Evolutionary conservation across 2,329 filamentous ascomycete species (phyloP).

Genomic region (Colletotrichum plurivorum): DNA sequence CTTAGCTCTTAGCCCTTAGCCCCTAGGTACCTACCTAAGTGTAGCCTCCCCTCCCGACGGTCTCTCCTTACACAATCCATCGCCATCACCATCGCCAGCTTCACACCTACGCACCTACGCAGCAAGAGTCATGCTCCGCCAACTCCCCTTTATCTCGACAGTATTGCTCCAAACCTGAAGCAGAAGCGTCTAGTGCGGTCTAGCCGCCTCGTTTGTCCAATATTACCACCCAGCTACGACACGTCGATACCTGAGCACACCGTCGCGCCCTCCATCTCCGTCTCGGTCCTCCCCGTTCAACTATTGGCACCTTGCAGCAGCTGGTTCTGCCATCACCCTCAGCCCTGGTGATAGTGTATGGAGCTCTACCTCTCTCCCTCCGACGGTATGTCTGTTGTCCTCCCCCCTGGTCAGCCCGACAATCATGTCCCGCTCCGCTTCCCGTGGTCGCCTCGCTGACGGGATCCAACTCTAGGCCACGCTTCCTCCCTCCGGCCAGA

Average conservation of each 20-base stretch:
- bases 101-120: background rate
- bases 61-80: slow-evolving; percentile 16
- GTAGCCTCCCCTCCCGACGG: background rate
- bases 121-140: slow-evolving; percentile 11
- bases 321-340: slow-evolving; percentile 9
- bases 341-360: slow-evolving; percentile 25
- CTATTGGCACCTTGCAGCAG: slow-evolving; percentile 35
- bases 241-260: background rate
- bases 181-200: slow-evolving; percentile 16
- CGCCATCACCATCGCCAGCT: background rate
- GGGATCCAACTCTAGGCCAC: slow-evolving; percentile 20
- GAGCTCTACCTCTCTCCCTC: slow-evolving; percentile 5
- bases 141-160: slow-evolving; percentile 8
- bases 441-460: slow-evolving; percentile 24
- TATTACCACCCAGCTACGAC: slow-evolving; percentile 15
- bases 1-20: too few relatives aligned
- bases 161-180: slow-evolving; percentile 20
- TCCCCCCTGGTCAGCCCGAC: background rate
- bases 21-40: too few relatives aligned
- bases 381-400: background rate
- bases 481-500: too few relatives aligned
- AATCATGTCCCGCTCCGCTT: slow-evolving; percentile 16
- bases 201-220: slow-evolving; percentile 23
- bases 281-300: slow-evolving; percentile 27
- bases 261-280: background rate